Conservation (phyloP, 805 yeast genomes). For the Saccharomycopsis selenospora region DNA sequence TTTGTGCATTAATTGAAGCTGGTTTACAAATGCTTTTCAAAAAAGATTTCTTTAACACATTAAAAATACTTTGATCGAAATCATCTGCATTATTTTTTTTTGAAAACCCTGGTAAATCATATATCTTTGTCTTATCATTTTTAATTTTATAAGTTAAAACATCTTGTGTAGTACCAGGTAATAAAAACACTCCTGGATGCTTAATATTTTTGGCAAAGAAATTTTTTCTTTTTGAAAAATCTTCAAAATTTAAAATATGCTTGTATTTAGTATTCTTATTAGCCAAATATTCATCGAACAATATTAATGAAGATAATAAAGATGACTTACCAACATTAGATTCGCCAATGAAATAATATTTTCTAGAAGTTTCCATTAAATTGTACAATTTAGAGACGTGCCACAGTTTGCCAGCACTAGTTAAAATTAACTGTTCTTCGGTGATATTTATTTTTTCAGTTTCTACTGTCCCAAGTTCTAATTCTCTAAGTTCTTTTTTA, state of each 20-base stretch:
- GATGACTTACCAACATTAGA: slow-evolving; percentile 69
- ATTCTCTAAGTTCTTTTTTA: neutral
- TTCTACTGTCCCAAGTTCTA: neutral
- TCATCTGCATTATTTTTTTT: neutral
- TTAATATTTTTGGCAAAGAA: slow-evolving; percentile 4
- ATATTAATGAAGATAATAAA: slow-evolving; percentile 42
- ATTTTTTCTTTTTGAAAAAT: neutral
- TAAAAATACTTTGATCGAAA: slow-evolving; percentile 11
- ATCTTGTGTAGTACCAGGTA: slow-evolving; percentile 21
- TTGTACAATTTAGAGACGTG: slow-evolving; percentile 34
- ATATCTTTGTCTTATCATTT: slow-evolving; percentile 18
- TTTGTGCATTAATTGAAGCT: slow-evolving; percentile 23
- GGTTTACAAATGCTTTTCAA: slow-evolving; percentile 16
- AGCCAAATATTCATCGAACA: slow-evolving; percentile 6
- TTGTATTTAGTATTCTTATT: neutral
- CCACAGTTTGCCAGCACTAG: slow-evolving; percentile 51
- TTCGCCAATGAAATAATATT: slow-evolving; percentile 52
- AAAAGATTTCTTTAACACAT: slow-evolving; percentile 8
- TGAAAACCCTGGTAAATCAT: slow-evolving; percentile 36
- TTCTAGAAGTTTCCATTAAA: slow-evolving; percentile 29
- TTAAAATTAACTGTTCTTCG: slow-evolving; percentile 33
- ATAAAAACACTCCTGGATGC: slow-evolving; percentile 16
- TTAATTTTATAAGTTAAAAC: slow-evolving; percentile 10
- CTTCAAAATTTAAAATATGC: neutral
- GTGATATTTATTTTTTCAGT: slow-evolving; percentile 6